Evolutionary conservation across 208 protist genomes (phyloP).

Genomic region (Giardia duodenalis): DNA sequence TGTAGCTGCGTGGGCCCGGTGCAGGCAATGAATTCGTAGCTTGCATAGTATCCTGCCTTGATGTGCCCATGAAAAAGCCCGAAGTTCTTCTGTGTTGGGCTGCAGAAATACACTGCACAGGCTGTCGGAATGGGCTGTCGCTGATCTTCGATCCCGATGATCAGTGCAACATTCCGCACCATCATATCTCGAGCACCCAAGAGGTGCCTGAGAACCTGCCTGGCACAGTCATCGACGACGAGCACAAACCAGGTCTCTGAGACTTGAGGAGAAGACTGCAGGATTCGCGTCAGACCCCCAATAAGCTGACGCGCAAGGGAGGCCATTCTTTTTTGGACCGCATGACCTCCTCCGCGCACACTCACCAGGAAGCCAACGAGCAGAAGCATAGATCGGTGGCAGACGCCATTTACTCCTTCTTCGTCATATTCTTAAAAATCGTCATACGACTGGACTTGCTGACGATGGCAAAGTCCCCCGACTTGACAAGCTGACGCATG

Average conservation of each 20-base stretch:
- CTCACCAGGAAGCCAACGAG: no score
- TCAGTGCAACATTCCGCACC: neutral
- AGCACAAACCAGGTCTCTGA: neutral
- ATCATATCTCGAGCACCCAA: neutral
- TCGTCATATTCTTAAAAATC: neutral
- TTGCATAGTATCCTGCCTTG: neutral
- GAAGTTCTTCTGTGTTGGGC: neutral
- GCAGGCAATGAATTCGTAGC: neutral
- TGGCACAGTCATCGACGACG: neutral
- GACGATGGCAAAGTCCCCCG: neutral
- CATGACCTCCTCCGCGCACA: no score
- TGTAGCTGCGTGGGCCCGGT: neutral
- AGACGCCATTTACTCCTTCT: neutral
- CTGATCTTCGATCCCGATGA: neutral
- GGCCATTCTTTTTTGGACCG: no score
- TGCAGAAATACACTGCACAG: neutral
- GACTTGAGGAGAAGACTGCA: neutral
- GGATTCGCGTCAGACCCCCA: no score
- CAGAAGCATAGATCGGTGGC: neutral
- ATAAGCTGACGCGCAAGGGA: no score
- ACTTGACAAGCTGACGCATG: neutral
- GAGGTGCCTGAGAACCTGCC: neutral
- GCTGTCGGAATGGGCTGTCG: neutral
- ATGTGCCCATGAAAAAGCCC: neutral
- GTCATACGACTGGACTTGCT: neutral